phyloP scores from a whole-genome alignment of 2,329 filamentous ascomycete species.

The Aspergillus thermomutatus region DNA sequence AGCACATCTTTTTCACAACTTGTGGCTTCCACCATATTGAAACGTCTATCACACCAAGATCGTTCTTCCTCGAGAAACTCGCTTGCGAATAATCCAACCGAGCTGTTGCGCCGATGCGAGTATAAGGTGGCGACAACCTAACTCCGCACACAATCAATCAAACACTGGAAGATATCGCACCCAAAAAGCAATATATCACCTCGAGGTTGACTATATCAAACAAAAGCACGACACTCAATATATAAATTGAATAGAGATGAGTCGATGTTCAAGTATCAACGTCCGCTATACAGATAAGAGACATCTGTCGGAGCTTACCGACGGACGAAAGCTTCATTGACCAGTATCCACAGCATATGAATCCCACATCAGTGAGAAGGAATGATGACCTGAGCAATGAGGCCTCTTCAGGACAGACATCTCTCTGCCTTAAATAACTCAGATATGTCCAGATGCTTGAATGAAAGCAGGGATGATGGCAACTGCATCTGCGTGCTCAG shows the following conservation, averaged over 20 bases:
- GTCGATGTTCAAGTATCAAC: neutral
- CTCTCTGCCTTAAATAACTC: neutral
- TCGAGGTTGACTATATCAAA: neutral
- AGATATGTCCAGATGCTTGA: neutral
- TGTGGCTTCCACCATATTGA: conserved; percentile 1
- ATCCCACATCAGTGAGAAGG: neutral
- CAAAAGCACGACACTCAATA: neutral
- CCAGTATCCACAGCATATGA: neutral
- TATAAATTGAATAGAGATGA: neutral
- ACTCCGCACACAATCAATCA: neutral
- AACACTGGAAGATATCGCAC: neutral
- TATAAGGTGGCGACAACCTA: conserved; percentile 1
- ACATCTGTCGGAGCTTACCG: conserved; percentile 23
- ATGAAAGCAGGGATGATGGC: neutral
- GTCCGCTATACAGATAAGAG: neutral
- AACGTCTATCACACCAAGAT: neutral
- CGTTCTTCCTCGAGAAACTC: neutral
- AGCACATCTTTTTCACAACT: conserved; percentile 1
- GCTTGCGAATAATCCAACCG: neutral
- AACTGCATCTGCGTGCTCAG: neutral
- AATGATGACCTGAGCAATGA: neutral
- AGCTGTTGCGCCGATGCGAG: neutral
- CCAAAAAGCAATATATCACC: neutral
- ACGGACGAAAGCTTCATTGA: conserved; percentile 4
- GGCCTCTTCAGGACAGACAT: neutral